These are phyloP conservation scores for Zoysia pacifica DNA, from an alignment of 176 grass and related monocot genomes.

Conservation along the genomic window DNA sequence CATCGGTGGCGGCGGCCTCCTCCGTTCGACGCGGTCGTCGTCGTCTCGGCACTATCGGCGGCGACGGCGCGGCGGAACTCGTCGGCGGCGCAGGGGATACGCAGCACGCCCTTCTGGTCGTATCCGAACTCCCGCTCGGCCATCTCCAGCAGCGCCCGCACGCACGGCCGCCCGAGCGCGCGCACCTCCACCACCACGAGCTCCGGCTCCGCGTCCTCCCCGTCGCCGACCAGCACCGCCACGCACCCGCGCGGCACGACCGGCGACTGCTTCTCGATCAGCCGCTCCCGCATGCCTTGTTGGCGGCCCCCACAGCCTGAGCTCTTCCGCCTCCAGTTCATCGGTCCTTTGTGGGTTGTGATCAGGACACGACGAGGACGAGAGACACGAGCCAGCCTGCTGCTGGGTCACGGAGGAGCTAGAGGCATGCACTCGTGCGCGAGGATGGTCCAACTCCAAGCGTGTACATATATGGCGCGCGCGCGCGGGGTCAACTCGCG, in stretches of 20 bases:
- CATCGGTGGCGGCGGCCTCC: background rate
- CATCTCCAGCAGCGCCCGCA: slow-evolving; percentile 52
- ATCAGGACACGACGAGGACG: too few relatives aligned
- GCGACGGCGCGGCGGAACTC: slow-evolving; percentile 30
- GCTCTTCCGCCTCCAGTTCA: slow-evolving; percentile 42
- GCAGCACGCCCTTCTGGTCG: slow-evolving; percentile 49
- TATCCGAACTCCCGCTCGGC: slow-evolving; percentile 58
- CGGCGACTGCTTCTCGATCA: background rate
- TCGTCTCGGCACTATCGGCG: too few relatives aligned
- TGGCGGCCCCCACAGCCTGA: background rate
- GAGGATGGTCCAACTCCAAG: too few relatives aligned
- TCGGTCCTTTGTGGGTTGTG: background rate
- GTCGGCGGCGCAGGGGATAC: slow-evolving; percentile 47
- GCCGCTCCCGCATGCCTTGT: slow-evolving; percentile 19
- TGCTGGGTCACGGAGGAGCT: background rate
- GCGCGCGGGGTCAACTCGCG: background rate
- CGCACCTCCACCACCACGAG: slow-evolving; percentile 48
- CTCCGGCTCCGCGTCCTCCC: slow-evolving; percentile 3
- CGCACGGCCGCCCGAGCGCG: slow-evolving; percentile 36
- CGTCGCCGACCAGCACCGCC: slow-evolving; percentile 49
- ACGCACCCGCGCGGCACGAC: slow-evolving; percentile 53
- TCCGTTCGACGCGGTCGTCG: too few relatives aligned
- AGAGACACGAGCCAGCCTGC: too few relatives aligned
- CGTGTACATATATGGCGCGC: background rate
- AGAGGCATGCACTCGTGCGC: background rate